Evolutionary conservation across 2,329 filamentous ascomycete genomes (phyloP).

Genomic region (Fusarium staphyleae): DNA sequence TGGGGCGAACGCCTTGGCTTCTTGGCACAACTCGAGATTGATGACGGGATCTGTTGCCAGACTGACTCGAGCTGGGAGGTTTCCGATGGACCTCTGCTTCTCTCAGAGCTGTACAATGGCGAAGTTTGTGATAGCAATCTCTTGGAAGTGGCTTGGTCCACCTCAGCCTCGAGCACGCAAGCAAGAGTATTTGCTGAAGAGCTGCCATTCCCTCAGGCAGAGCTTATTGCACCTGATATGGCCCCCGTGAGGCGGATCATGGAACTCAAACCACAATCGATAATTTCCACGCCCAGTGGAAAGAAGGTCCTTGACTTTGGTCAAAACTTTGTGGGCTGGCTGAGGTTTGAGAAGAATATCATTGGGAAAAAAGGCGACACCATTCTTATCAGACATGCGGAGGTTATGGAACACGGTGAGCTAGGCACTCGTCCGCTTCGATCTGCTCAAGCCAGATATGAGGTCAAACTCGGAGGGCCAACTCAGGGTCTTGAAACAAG

Average conservation of each 20-base stretch:
- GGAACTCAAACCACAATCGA: not conserved
- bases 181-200: not conserved
- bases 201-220: not conserved
- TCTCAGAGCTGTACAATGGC: slow-evolving; percentile 11
- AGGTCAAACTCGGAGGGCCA: not conserved
- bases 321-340: not conserved
- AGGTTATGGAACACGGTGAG: slow-evolving; percentile 1
- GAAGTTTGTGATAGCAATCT: slow-evolving; percentile 13
- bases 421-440: not conserved
- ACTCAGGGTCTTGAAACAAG: not conserved
- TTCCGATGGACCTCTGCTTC: slow-evolving; percentile 5
- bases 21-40: slow-evolving; percentile 43
- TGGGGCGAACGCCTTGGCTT: slow-evolving; percentile 1
- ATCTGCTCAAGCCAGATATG: not conserved
- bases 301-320: not conserved
- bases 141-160: slow-evolving; percentile 1
- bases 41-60: slow-evolving; percentile 36
- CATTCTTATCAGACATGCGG: not conserved
- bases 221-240: not conserved
- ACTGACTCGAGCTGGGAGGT: slow-evolving; percentile 48
- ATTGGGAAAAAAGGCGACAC: not conserved
- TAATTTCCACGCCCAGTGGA: not conserved
- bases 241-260: not conserved
- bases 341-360: not conserved
- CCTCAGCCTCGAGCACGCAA: not conserved